A percentile compares a stretch with the other conserved stretches of the same genome.
These are phyloP conservation scores for Globisporangium yorkense DNA, from an alignment of 352 stramenopile genomes.

Conservation along the genomic window DNA sequence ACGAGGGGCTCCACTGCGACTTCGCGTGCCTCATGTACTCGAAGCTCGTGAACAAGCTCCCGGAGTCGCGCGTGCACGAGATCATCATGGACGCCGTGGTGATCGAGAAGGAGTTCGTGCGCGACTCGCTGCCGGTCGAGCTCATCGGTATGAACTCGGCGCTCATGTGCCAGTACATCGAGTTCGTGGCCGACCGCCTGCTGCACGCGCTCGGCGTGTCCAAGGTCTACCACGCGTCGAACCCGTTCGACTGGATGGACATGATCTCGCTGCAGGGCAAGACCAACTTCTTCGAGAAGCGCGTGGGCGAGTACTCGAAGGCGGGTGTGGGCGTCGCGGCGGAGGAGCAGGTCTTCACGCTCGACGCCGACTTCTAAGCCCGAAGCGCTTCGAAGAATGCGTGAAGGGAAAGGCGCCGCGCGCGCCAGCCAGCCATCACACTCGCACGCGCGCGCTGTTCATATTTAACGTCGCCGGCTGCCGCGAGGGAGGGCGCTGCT, in stretches of 20 bases:
- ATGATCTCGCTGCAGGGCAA: slow-evolving; percentile 99
- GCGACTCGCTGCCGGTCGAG: slow-evolving; percentile 95
- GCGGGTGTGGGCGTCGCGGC: slow-evolving; percentile 90
- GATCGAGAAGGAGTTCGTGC: slow-evolving; percentile 98
- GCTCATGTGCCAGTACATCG: slow-evolving; percentile 99
- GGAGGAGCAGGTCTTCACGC: slow-evolving; percentile 89
- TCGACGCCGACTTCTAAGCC: slow-evolving; percentile 92
- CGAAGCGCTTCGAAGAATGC: neutral
- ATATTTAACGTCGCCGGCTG: slow-evolving; percentile 13
- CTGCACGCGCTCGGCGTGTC: slow-evolving; percentile 88
- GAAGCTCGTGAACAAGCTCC: slow-evolving; percentile 97
- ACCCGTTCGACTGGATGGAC: slow-evolving; percentile 99
- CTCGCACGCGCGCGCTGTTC: neutral
- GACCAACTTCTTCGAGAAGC: slow-evolving; percentile 98
- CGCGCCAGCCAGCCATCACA: neutral
- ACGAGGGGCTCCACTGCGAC: slow-evolving; percentile 98
- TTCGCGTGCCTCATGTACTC: slow-evolving; percentile 98
- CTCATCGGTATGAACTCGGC: slow-evolving; percentile 99
- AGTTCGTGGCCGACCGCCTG: slow-evolving; percentile 97
- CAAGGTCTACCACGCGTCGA: slow-evolving; percentile 93
- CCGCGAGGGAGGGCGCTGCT: neutral
- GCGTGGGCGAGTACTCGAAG: slow-evolving; percentile 99
- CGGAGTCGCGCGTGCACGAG: slow-evolving; percentile 86
- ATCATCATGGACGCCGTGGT: slow-evolving; percentile 95
- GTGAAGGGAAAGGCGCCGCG: neutral